Evolutionary conservation across 345 rosid genomes (phyloP), one percentile per base, ranked within the genome.

Genomic region (Arabidopsis thaliana): DNA sequence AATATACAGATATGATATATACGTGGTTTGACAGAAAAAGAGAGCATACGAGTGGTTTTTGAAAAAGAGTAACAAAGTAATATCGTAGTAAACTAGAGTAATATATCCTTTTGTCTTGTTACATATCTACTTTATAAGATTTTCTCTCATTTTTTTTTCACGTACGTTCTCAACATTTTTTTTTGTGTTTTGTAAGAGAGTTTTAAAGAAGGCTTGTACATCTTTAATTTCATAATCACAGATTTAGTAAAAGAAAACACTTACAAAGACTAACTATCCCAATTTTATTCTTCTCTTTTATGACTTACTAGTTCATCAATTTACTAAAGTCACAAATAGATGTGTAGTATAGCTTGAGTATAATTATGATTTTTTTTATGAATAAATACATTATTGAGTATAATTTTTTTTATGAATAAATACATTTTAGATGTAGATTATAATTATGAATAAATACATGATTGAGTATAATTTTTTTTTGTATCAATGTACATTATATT

Each of bases 31-130:
- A 38, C 67, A 75, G 68, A 69, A 49, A 49, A 53, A 67, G 38
- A 65, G 46, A 76, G 69, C 58, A 76, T 45, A 76, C 36, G 42
- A 14, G 34, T 60, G 69, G 63, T 68, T 59, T 40, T 75, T 50
- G 79, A 67, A 58, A 69, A 50, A 67, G 67, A 59, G 73, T 45
- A 51, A 67, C 65, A 68, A 68, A 59, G 61, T 66, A 37, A 67
- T 3, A 49, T 69, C 55, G 11, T 23, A 42, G 7, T 62, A 34
- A 36, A 28, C 32, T 28, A 28, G 32, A 28, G 32, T 28, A 28
- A 28, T 16, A 16, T 16, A 16, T 52, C 53, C n/a, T 62, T 45
- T 30, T 62, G 24, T 4, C 23, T 44, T 72, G 32, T 40, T 62
- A 42, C 64, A 63, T 22, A 34, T 72, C 62, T 52, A 52, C 55